Percentiles rank a stretch among this genome's conserved stretches.
These are phyloP conservation scores for Paspalum notatum DNA, from an alignment of 176 grass and related monocot genomes.

Conservation along the genomic window DNA sequence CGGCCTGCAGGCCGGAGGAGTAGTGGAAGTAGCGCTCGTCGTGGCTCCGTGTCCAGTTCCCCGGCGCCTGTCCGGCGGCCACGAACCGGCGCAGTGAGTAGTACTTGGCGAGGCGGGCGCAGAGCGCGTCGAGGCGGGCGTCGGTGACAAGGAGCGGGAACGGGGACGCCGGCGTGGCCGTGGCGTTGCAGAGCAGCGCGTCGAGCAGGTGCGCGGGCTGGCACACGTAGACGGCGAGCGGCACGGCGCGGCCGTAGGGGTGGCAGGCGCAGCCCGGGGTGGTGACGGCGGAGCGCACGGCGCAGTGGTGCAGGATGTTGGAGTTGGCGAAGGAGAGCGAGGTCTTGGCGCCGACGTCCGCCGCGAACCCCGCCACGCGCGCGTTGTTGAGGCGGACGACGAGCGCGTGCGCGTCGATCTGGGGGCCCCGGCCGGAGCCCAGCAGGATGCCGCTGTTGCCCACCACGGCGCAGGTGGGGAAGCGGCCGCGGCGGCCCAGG, in stretches of 20 bases:
- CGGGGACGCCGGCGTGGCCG: background rate
- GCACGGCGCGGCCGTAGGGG: constrained; percentile 53
- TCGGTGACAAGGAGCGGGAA: constrained; percentile 73
- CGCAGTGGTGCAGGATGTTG: constrained; percentile 61
- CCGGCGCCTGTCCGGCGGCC: constrained; percentile 37
- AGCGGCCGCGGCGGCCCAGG: background rate
- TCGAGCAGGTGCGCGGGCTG: constrained; percentile 72
- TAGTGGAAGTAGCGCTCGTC: constrained; percentile 74
- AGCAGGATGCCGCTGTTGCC: constrained; percentile 71
- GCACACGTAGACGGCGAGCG: constrained; percentile 74
- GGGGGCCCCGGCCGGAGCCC: constrained; percentile 30
- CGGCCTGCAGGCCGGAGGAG: constrained; percentile 85
- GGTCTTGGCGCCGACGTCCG: constrained; percentile 61
- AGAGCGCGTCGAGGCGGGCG: constrained; percentile 66
- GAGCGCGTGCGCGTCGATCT: constrained; percentile 69
- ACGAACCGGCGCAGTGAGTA: constrained; percentile 75
- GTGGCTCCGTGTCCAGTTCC: constrained; percentile 57
- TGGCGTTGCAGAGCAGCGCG: constrained; percentile 64
- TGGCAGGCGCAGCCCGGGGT: constrained; percentile 53
- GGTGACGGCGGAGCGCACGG: constrained; percentile 21
- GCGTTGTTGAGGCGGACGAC: constrained; percentile 93
- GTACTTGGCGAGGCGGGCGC: constrained; percentile 66
- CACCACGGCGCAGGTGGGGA: constrained; percentile 57
- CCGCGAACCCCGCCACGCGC: constrained; percentile 36
- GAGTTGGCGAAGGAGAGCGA: constrained; percentile 75